phyloP scores from a whole-genome alignment of 345 rosid genomes.

The Pugionium cornutum region DNA sequence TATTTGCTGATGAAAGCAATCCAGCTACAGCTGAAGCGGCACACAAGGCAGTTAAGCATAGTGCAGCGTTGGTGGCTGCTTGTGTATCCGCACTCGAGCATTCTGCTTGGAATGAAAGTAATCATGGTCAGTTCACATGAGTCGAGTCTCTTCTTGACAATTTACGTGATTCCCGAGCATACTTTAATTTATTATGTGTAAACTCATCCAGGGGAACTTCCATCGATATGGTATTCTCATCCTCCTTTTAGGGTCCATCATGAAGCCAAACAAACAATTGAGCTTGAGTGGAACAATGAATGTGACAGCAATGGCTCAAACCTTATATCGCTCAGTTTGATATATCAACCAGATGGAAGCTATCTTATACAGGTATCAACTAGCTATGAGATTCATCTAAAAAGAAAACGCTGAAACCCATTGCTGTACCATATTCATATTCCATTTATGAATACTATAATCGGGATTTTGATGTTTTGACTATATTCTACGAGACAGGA shows the following conservation, averaged over 20 bases:
- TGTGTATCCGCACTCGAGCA: constrained; percentile 65
- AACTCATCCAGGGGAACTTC: constrained; percentile 55
- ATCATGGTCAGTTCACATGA: constrained; percentile 53
- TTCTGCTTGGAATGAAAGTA: constrained; percentile 45
- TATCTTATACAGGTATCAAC: constrained; percentile 70
- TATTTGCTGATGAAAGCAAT: constrained; percentile 64
- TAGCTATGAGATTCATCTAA: constrained; percentile 7
- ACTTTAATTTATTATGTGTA: constrained; percentile 30
- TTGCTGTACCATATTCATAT: background rate
- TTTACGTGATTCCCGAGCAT: constrained; percentile 5
- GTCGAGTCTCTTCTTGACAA: constrained; percentile 25
- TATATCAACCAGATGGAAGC: constrained; percentile 58
- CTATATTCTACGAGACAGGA: constrained; percentile 43
- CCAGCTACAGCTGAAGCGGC: constrained; percentile 50
- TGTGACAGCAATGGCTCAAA: constrained; percentile 49
- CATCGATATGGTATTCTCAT: constrained; percentile 64
- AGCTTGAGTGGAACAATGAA: constrained; percentile 76
- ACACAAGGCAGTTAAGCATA: constrained; percentile 47
- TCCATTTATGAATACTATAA: background rate
- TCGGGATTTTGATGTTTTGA: constrained; percentile 14
- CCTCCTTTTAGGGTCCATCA: constrained; percentile 90
- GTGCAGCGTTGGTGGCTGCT: constrained; percentile 72
- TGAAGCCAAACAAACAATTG: constrained; percentile 53
- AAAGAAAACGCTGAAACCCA: constrained; percentile 1
- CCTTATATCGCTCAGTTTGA: constrained; percentile 46